Base-by-base conservation (phyloP, 2,329 filamentous ascomycete genomes). In the Epicoccum nigrum region DNA sequence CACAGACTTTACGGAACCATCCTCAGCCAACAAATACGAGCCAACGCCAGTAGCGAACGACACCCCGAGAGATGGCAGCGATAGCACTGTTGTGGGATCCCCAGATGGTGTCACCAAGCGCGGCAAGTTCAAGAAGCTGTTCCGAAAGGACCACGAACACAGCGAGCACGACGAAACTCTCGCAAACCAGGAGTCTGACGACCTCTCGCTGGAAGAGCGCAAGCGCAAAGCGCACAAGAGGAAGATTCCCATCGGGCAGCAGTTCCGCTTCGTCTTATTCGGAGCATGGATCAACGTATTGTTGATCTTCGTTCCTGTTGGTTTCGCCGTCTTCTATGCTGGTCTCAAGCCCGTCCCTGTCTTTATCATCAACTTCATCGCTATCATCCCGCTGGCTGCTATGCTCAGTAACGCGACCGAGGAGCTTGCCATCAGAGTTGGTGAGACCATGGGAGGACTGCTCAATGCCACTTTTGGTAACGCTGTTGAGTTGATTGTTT, bases 281-380 rank as follows among this genome's bases (percentile, higher is more conserved):
- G 87, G 84, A 64, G 94, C 90, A 0, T 96, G 89, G 85, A 88
- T 96, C 76, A 97, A 97, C 67, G 67, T 96, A 19, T 76, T 97
- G 20, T 77, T 96, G 17, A 44, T 96, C 13, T 85, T 87, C 17
- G 91, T 89, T 0, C 92, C 92, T 0, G 83, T 86, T 27, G 92
- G 92, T 43, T 74, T 96, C 64, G 88, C 83, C 2, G 72, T 93
- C 44, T 84, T 89, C 64, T 91, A 87, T 66, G 75, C 85, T 15
- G 58, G 76, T 43, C 59, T 69, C 11, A 56, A 55, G 3, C 54
- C 65, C 4, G 65, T 71, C 12, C 58, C 66, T 2, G 61, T 94
- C 38, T 97, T 97, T 66, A 84, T 92, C 48, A 83, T 97, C 74
- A 97, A 97, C 77, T 97, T 97, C 66, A 83, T 97, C 58, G 93